Evolutionary conservation across 306 rosid genomes (phyloP), one percentile per base, ranked within the genome.

Genomic region (Parietaria judaica): DNA sequence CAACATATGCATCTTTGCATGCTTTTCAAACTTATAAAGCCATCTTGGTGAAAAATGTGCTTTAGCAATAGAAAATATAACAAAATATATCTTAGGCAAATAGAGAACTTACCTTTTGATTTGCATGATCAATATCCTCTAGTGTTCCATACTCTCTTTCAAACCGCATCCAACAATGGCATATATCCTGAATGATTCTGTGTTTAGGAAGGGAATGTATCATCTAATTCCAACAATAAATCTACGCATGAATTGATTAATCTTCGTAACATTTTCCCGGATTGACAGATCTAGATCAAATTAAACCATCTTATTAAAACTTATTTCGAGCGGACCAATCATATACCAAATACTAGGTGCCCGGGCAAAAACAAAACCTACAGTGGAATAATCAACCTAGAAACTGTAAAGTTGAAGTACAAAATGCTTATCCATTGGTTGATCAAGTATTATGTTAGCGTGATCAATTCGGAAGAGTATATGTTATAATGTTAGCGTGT

Each of bases 131-230:
- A 55, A 82, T 73, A 76, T 92, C 95, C 67, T 88, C 90, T 66
- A 92, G 74, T 9, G 76, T 77, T 58, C 98, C 95, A 54, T 71
- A 82, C 72, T 92, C 88, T 79, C 96, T 88, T 81, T 92, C 98
- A 64, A 88, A 92, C 72, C 90, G 81, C 65, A 92, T 66, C 96
- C 98, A 92, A 16, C 84, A 76, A 65, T 76, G 70, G 86, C 98
- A 92, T 69, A 88, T 92, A 72, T 92, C 98, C 97, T 91, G 97
- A 85, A 87, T 75, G 74, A 76, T 81, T 87, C 86, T 81, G 85
- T 70, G 65, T 68, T 81, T 84, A 85, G 91, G 68, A 72, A 80
- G 74, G 68, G 89, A 75, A 83, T 72, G 80, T 77, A 83, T 78
- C 89, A 90, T 85, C 85, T 78, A 90, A 76, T 81, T 66, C 85